phyloP scores from a whole-genome alignment of 495 filamentous ascomycete genomes.

The Xanthoparmelia taractica region DNA sequence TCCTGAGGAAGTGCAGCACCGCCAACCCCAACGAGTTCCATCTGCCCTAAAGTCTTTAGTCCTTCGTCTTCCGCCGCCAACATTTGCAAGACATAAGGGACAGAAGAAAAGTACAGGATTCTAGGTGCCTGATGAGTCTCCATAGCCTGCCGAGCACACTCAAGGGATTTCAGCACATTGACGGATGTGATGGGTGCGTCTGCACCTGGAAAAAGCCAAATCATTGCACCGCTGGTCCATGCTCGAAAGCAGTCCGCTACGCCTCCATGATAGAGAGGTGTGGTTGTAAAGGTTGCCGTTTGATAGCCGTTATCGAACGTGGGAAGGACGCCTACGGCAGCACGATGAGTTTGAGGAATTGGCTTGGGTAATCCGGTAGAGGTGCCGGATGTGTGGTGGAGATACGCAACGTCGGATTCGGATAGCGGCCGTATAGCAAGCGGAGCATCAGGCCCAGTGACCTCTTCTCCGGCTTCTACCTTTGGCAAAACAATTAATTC shows the following conservation, averaged over 20 bases:
- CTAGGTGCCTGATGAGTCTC: conserved; percentile 9
- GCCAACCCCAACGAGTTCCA: conserved; percentile 52
- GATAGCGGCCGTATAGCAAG: conserved; percentile 3
- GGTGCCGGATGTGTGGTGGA: conserved; percentile 48
- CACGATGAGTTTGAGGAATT: conserved; percentile 44
- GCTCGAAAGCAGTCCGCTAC: conserved; percentile 51
- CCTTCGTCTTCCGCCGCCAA: conserved; percentile 34
- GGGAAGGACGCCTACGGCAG: conserved; percentile 43
- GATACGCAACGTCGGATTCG: conserved; percentile 32
- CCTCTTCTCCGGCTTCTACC: background rate
- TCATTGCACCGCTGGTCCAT: conserved; percentile 42
- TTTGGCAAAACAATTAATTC: background rate
- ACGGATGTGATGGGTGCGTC: conserved; percentile 41
- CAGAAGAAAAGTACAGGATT: conserved; percentile 48
- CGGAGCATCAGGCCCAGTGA: background rate
- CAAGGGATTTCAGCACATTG: conserved; percentile 39
- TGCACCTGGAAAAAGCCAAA: conserved; percentile 49
- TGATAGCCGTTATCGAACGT: conserved; percentile 27
- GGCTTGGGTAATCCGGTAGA: conserved; percentile 48
- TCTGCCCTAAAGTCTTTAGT: conserved; percentile 33
- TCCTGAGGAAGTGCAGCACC: conserved; percentile 45
- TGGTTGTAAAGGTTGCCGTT: conserved; percentile 50
- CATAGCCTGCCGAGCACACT: conserved; percentile 15
- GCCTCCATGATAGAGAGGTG: conserved; percentile 55
- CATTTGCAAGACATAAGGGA: conserved; percentile 49